phyloP scores from a whole-genome alignment of 805 yeast genomes.

The Metschnikowia bowlesiae region DNA sequence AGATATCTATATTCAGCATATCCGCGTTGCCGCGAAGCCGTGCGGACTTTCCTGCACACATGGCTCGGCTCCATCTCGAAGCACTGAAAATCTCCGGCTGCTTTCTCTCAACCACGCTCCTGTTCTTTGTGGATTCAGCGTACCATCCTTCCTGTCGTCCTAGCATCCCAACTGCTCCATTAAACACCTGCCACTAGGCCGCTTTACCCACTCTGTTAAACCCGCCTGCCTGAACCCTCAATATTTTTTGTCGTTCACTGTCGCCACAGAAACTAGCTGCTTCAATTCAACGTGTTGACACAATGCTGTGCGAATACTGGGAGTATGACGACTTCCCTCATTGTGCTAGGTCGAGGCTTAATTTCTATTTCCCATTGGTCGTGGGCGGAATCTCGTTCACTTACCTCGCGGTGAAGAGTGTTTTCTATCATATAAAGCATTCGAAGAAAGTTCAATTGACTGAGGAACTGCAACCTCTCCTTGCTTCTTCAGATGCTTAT shows the following conservation, averaged over 20 bases:
- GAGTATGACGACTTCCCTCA: slow-evolving; percentile 56
- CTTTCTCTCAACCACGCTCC: not conserved
- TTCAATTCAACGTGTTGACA: not conserved
- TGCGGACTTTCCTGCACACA: slow-evolving; percentile 3
- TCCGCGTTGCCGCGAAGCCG: slow-evolving; percentile 4
- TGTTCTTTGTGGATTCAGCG: not conserved
- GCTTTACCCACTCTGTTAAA: not conserved
- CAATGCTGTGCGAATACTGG: slow-evolving; percentile 39
- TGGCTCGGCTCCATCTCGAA: not conserved
- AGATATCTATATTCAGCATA: not conserved
- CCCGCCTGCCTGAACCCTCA: not conserved
- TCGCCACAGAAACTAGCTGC: not conserved
- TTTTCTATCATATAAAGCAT: slow-evolving; percentile 2
- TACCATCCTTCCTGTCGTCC: not conserved
- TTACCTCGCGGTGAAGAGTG: slow-evolving; percentile 19
- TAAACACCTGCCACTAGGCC: too few species aligned
- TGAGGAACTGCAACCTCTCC: slow-evolving; percentile 31
- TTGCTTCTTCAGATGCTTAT: slow-evolving; percentile 29
- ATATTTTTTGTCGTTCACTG: not conserved
- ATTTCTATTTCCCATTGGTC: slow-evolving; percentile 29
- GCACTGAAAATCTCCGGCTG: not conserved
- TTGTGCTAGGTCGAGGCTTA: slow-evolving; percentile 45
- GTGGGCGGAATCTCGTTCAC: slow-evolving; percentile 27
- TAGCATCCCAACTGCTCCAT: not conserved
- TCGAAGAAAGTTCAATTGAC: slow-evolving; percentile 13